phyloP scores from a whole-genome alignment of 306 rosid species.

The peach (Prunus persica) region Prunus_persica_NCBIv2 NC_034011.1:608501-609000 shows the following conservation, averaged over 20 bases:
- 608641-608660: not conserved
- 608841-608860: no score
- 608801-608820: not conserved
- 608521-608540: constrained; percentile 64
- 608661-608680: not conserved
- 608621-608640: not conserved
- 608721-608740: no score
- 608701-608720: no score
- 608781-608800: not conserved
- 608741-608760: not conserved
- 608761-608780: no score
- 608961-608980: not conserved
- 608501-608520: constrained; percentile 60
- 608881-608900: not conserved
- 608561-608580: constrained; percentile 72
- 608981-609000: no score
- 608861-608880: not conserved
- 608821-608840: no score
- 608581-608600: not conserved
- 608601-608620: not conserved
- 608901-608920: not conserved
- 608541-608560: constrained; percentile 52
- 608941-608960: not conserved
- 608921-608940: no score
- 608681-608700: not conserved